A percentile compares a stretch with the other conserved stretches of the same genome.
Conservation (phyloP, 2,329 filamentous ascomycete species). For the Didymella pomorum region DNA sequence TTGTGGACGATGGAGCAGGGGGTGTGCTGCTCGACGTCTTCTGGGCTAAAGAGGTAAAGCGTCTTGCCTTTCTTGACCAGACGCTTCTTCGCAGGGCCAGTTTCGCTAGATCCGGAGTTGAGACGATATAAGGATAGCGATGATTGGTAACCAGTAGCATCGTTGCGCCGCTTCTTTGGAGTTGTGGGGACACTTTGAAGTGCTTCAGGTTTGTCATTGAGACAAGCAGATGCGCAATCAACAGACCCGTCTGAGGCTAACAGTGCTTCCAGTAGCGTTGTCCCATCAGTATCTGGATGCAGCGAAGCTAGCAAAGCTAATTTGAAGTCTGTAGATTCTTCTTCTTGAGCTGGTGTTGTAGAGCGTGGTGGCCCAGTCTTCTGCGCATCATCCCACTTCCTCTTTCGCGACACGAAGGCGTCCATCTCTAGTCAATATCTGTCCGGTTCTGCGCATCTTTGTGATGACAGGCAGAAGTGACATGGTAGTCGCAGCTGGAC, state of each 20-base stretch:
- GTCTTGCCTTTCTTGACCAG: slow-evolving; percentile 81
- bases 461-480: not conserved
- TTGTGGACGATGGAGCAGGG: slow-evolving; percentile 94
- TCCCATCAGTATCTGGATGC: slow-evolving; percentile 69
- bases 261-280: slow-evolving; percentile 78
- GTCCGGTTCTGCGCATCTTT: not conserved
- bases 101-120: slow-evolving; percentile 3
- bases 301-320: slow-evolving; percentile 83
- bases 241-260: slow-evolving; percentile 81
- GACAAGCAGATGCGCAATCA: slow-evolving; percentile 65
- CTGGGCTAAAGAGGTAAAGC: slow-evolving; percentile 80
- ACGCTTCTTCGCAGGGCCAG: slow-evolving; percentile 47
- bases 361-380: not conserved
- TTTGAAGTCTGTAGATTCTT: slow-evolving; percentile 89
- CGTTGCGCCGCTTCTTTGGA: slow-evolving; percentile 42
- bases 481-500: not conserved
- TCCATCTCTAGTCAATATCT: slow-evolving; percentile 39
- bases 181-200: slow-evolving; percentile 33
- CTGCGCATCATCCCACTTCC: slow-evolving; percentile 35
- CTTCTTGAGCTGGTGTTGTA: slow-evolving; percentile 51
- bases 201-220: slow-evolving; percentile 51
- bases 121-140: slow-evolving; percentile 48
- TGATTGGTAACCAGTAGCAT: slow-evolving; percentile 54
- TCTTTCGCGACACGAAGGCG: slow-evolving; percentile 50
- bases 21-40: slow-evolving; percentile 81